A percentile compares a stretch with the other conserved stretches of the same genome.
Conservation (phyloP, 441 rosid species). For the Daphne laureola region DNA sequence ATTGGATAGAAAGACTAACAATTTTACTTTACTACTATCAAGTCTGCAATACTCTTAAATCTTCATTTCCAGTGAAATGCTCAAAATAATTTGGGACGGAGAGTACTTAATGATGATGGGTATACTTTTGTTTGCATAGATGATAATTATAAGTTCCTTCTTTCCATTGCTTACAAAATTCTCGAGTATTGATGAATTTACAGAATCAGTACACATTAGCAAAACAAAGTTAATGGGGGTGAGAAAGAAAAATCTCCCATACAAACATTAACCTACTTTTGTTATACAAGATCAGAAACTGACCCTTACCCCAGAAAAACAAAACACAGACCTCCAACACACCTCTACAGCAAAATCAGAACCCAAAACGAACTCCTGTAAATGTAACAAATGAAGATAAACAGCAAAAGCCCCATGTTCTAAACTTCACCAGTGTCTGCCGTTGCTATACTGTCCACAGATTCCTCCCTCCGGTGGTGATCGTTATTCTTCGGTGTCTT, state of each 20-base stretch:
- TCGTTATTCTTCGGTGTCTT: slow-evolving; percentile 31
- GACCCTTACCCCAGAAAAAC: slow-evolving; percentile 13
- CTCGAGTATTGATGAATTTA: slow-evolving; percentile 5
- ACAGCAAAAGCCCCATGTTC: slow-evolving; percentile 12
- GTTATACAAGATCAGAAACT: slow-evolving; percentile 19
- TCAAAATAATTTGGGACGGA: no score
- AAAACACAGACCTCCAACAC: slow-evolving; percentile 17
- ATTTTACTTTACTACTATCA: no score
- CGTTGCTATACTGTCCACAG: slow-evolving; percentile 51
- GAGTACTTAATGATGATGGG: no score
- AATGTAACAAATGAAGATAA: slow-evolving; percentile 15
- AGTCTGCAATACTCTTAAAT: no score
- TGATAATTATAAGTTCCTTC: background rate
- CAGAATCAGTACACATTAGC: slow-evolving; percentile 5
- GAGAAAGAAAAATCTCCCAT: background rate
- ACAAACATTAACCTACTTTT: slow-evolving; percentile 12
- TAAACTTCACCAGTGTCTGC: slow-evolving; percentile 42
- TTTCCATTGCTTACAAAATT: slow-evolving; percentile 7
- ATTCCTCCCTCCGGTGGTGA: slow-evolving; percentile 62
- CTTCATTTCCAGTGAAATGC: no score
- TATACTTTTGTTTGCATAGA: no score
- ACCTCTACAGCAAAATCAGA: slow-evolving; percentile 20
- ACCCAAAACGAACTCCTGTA: slow-evolving; percentile 13
- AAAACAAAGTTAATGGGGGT: background rate
- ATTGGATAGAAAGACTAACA: no score